Evolutionary conservation across 1,284 basidiomycete genomes (phyloP).

Genomic region (Anthracocystis walkeri): DNA sequence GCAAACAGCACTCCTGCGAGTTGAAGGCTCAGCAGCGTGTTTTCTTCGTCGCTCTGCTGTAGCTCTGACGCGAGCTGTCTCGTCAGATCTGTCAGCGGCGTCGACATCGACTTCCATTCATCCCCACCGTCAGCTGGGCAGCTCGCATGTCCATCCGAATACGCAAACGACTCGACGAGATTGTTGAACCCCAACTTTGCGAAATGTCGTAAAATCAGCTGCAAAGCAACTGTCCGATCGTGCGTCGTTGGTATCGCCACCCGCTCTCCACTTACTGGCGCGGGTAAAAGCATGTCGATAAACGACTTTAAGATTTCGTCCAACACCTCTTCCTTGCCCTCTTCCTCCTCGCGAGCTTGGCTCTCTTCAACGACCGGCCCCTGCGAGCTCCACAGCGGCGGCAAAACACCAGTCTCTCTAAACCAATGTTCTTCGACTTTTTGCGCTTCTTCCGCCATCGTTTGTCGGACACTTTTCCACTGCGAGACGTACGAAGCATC

Average conservation of each 20-base stretch:
- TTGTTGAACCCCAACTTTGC: conserved; percentile 20
- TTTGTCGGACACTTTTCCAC: conserved; percentile 30
- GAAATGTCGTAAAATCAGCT: conserved; percentile 34
- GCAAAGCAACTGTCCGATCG: conserved; percentile 24
- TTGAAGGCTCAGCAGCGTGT: conserved; percentile 13
- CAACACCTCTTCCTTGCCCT: not conserved
- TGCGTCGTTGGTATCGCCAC: not conserved
- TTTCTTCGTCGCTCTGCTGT: not conserved
- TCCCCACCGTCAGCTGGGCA: not conserved
- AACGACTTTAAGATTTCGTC: conserved; percentile 29
- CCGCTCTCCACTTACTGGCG: not conserved
- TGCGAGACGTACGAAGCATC: conserved; percentile 24
- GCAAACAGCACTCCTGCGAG: conserved; percentile 17
- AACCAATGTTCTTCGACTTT: conserved; percentile 53
- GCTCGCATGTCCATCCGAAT: conserved; percentile 20
- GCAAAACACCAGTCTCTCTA: conserved; percentile 31
- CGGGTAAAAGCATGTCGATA: conserved; percentile 27
- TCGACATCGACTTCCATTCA: conserved; percentile 7
- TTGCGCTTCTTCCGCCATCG: conserved; percentile 27
- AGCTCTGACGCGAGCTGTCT: conserved; percentile 3
- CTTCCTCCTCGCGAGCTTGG: not conserved
- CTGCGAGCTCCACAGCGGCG: conserved; percentile 32
- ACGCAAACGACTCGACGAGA: conserved; percentile 6
- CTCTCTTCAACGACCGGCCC: not conserved
- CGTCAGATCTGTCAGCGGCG: conserved; percentile 7